phyloP scores from a whole-genome alignment of 225 moss, liverwort and hornwort species.

The Marchantia polymorpha region DNA sequence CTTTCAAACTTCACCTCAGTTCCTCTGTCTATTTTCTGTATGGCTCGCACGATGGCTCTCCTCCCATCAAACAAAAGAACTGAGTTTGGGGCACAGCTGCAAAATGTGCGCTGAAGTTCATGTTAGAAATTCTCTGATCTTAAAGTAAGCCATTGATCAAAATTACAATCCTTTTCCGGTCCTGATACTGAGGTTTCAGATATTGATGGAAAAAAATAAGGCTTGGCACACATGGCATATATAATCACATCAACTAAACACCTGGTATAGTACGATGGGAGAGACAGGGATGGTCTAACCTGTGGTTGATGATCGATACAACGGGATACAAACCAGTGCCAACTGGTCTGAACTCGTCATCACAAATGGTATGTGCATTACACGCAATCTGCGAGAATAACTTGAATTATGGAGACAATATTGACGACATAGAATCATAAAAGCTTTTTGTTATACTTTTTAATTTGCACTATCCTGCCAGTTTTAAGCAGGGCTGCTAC shows the following conservation, averaged over 20 bases:
- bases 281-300: constrained; percentile 38
- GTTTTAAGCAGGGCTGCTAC: no score
- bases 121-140: background rate
- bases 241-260: background rate
- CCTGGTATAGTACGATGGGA: background rate
- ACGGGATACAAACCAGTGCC: constrained; percentile 91
- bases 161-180: background rate
- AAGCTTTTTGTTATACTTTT: no score
- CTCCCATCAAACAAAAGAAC: constrained; percentile 84
- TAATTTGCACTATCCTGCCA: no score
- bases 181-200: background rate
- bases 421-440: background rate
- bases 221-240: no score
- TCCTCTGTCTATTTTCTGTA: constrained; percentile 56
- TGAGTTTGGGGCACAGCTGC: constrained; percentile 84
- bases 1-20: constrained; percentile 54
- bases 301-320: constrained; percentile 94
- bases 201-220: background rate
- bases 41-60: constrained; percentile 60
- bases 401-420: background rate
- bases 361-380: constrained; percentile 92
- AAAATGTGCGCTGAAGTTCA: background rate
- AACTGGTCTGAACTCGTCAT: constrained; percentile 92
- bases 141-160: background rate
- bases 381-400: constrained; percentile 66